These are phyloP conservation scores for Candolleomyces efflorescens DNA, from an alignment of 768 basidiomycete genomes.

Conservation along the genomic window DNA sequence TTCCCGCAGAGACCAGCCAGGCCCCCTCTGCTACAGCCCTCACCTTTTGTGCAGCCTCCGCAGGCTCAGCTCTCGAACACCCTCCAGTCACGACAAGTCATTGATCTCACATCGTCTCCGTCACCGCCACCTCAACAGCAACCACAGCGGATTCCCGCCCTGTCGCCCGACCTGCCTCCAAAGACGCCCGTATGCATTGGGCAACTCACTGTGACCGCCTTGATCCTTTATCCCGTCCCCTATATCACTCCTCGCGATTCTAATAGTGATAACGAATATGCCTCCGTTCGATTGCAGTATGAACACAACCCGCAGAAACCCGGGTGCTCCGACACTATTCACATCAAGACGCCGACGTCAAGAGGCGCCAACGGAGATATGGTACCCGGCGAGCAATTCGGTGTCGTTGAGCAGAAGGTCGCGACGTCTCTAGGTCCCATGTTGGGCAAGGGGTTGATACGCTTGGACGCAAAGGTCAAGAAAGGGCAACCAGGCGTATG, in stretches of 20 bases:
- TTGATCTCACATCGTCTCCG: conserved; percentile 73
- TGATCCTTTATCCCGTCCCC: conserved; percentile 77
- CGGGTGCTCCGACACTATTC: conserved; percentile 65
- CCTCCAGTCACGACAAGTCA: conserved; percentile 44
- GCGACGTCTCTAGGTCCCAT: conserved; percentile 77
- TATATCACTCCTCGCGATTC: conserved; percentile 53
- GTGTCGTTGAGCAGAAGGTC: conserved; percentile 82
- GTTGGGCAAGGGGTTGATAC: conserved; percentile 79
- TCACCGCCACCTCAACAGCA: conserved; percentile 40
- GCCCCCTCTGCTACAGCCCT: conserved; percentile 19
- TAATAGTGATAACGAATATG: conserved; percentile 54
- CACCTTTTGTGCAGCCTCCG: conserved; percentile 4
- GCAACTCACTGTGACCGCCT: conserved; percentile 74
- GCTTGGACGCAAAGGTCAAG: conserved; percentile 72
- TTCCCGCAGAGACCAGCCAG: conserved; percentile 20
- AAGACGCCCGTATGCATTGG: conserved; percentile 90
- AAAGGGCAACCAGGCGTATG: conserved; percentile 62
- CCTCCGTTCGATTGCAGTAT: conserved; percentile 63
- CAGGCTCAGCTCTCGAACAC: conserved; percentile 7
- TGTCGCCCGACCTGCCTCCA: conserved; percentile 61
- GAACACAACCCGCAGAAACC: conserved; percentile 59
- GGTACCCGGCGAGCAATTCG: conserved; percentile 64
- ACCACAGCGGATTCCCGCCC: conserved; percentile 20
- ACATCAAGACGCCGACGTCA: conserved; percentile 63
- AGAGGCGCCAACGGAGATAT: conserved; percentile 51